A percentile compares a stretch with the other conserved stretches of the same genome.
These are phyloP conservation scores for Coemansia sp. DNA, from an alignment of 192 early-diverging fungal genomes.

Conservation along the genomic window DNA sequence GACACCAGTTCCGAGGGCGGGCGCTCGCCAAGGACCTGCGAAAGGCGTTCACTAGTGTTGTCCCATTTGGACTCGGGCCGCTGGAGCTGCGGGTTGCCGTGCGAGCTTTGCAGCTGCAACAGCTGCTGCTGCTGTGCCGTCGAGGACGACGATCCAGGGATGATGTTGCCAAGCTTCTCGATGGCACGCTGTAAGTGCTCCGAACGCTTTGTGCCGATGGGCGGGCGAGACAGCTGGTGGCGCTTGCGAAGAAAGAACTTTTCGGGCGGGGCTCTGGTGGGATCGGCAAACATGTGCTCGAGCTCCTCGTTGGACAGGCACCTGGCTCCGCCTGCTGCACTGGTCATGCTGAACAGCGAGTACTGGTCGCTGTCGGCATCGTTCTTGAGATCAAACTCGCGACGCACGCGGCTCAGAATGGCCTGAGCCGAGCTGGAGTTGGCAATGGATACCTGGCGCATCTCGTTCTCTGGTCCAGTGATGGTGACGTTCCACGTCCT, in stretches of 20 bases:
- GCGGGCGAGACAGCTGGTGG: conserved; percentile 59
- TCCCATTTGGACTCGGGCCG: conserved; percentile 37
- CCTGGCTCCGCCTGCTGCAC: conserved; percentile 68
- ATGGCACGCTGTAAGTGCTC: conserved; percentile 49
- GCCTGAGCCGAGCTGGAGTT: conserved; percentile 65
- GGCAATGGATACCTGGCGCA: conserved; percentile 75
- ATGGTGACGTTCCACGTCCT: conserved; percentile 69
- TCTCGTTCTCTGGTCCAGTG: conserved; percentile 75
- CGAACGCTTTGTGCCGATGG: conserved; percentile 33
- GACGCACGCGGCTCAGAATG: conserved; percentile 71
- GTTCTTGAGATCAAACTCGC: conserved; percentile 78
- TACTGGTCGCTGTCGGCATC: conserved; percentile 66
- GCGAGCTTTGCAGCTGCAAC: conserved; percentile 13
- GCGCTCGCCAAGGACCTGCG: conserved; percentile 90
- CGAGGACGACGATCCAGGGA: conserved; percentile 16
- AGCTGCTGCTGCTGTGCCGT: background rate
- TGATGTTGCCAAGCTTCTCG: conserved; percentile 42
- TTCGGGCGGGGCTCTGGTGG: conserved; percentile 67
- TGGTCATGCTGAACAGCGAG: conserved; percentile 70
- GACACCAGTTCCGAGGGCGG: conserved; percentile 93
- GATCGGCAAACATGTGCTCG: conserved; percentile 68
- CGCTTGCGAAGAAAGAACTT: conserved; percentile 70
- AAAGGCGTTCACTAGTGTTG: conserved; percentile 56
- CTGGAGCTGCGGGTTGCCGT: conserved; percentile 15
- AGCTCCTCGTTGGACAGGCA: conserved; percentile 79